Evolutionary conservation across 768 basidiomycete species (phyloP).

Genomic region (Solioccasus polychromus): DNA sequence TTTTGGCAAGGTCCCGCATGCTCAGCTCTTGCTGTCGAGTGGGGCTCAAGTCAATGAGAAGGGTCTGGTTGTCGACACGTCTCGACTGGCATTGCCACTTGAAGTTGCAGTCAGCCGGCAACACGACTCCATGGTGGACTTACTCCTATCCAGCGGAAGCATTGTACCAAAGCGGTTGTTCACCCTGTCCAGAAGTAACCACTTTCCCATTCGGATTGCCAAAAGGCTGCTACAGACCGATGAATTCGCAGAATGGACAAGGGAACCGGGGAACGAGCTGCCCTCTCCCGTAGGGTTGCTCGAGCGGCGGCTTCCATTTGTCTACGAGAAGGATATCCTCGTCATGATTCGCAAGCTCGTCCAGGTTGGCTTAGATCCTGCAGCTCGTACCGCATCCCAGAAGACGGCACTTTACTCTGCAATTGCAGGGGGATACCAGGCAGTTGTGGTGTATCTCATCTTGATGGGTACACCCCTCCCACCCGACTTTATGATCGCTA

Average conservation of each 20-base stretch:
- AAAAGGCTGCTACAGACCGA: slow-evolving; percentile 6
- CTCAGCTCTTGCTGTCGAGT: neutral
- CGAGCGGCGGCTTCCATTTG: slow-evolving; percentile 1
- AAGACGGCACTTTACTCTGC: slow-evolving; percentile 4
- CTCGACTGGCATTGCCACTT: slow-evolving; percentile 1
- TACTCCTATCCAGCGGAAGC: slow-evolving; percentile 2
- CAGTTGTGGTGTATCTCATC: neutral
- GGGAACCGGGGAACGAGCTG: neutral
- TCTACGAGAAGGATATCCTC: slow-evolving; percentile 5
- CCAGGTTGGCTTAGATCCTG: slow-evolving; percentile 1
- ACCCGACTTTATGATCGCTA: neutral
- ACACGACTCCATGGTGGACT: slow-evolving; percentile 1
- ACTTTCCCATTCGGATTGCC: slow-evolving; percentile 4
- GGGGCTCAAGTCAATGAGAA: slow-evolving; percentile 5
- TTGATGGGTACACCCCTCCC: neutral
- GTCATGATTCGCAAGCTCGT: slow-evolving; percentile 6
- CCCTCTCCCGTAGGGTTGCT: slow-evolving; percentile 1
- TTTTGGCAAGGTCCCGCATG: slow-evolving; percentile 5
- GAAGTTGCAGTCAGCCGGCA: slow-evolving; percentile 6
- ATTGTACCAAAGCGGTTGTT: slow-evolving; percentile 3
- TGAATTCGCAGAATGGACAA: slow-evolving; percentile 9
- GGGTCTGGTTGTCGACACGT: slow-evolving; percentile 4
- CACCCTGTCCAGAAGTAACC: neutral
- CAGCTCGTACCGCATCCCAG: neutral
- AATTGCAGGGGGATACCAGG: slow-evolving; percentile 1